Conservation (phyloP, 2,329 filamentous ascomycete genomes). For the Colletotrichum brevisporum region DNA sequence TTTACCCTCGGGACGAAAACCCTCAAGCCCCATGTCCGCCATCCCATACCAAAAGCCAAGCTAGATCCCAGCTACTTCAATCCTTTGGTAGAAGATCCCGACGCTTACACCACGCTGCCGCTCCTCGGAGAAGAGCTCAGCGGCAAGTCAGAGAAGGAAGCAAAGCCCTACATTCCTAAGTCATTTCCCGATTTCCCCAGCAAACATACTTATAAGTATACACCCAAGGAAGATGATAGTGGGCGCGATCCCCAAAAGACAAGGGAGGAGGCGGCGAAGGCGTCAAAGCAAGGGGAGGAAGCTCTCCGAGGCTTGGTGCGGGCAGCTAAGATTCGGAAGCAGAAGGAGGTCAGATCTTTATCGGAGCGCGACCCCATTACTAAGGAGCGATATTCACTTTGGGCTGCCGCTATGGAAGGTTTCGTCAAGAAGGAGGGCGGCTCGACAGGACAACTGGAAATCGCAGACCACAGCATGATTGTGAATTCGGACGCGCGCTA, state of each 20-base stretch:
- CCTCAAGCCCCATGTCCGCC: constrained; percentile 69
- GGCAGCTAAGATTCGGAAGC: constrained; percentile 74
- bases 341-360: constrained; percentile 72
- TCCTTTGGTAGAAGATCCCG: constrained; percentile 54
- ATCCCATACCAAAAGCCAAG: constrained; percentile 60
- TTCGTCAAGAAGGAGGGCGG: constrained; percentile 60
- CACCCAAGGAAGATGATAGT: constrained; percentile 64
- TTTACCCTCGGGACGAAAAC: constrained; percentile 67
- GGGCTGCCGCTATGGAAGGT: constrained; percentile 73
- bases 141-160: constrained; percentile 69
- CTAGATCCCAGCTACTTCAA: constrained; percentile 56
- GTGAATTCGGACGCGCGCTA: constrained; percentile 70
- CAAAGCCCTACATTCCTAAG: constrained; percentile 69
- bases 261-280: constrained; percentile 70
- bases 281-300: constrained; percentile 74
- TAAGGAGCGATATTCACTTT: constrained; percentile 70
- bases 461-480: constrained; percentile 75
- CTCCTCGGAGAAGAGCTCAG: constrained; percentile 69
- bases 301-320: constrained; percentile 72
- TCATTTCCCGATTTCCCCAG: constrained; percentile 75
- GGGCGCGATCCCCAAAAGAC: constrained; percentile 69
- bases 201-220: constrained; percentile 75
- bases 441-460: constrained; percentile 60
- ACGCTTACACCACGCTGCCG: constrained; percentile 58
- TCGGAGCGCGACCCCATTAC: constrained; percentile 67